Conservation (phyloP, 768 basidiomycete species). For the Calocera viscosa region DNA sequence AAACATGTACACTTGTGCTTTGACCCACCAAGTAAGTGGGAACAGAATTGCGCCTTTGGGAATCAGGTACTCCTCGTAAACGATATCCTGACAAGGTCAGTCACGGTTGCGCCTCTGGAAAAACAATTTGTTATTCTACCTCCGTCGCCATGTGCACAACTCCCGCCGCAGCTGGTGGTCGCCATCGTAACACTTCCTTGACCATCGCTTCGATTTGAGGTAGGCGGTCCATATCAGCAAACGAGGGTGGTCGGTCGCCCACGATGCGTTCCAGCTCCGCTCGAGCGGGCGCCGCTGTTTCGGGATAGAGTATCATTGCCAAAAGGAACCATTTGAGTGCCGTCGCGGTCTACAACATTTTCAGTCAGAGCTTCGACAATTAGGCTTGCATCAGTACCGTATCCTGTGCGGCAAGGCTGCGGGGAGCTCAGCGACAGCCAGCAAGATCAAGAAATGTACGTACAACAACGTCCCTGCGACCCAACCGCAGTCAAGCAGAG, state of each 20-base stretch:
- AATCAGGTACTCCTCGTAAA: background rate
- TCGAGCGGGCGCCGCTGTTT: background rate
- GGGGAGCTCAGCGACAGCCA: too few species aligned
- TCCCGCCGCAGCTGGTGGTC: background rate
- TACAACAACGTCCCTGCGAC: background rate
- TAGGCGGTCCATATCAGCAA: background rate
- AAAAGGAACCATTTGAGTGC: background rate
- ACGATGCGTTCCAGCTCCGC: background rate
- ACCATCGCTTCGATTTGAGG: background rate
- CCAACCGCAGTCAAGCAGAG: background rate
- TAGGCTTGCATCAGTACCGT: background rate
- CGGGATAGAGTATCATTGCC: background rate
- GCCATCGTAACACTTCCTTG: background rate
- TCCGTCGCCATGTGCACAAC: background rate
- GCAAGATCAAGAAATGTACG: background rate
- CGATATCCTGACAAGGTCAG: constrained; percentile 12
- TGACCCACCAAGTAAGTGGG: too few species aligned
- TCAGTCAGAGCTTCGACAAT: background rate
- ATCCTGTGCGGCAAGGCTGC: background rate
- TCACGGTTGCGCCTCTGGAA: too few species aligned
- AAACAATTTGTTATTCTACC: constrained; percentile 2
- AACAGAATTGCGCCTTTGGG: too few species aligned
- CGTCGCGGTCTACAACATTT: background rate
- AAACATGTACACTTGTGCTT: too few species aligned
- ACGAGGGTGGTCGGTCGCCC: background rate